A percentile compares a stretch with the other conserved stretches of the same genome.
Evolutionary conservation across 352 stramenopile genomes (phyloP).

Genomic region (Phytophthora constricta): DNA sequence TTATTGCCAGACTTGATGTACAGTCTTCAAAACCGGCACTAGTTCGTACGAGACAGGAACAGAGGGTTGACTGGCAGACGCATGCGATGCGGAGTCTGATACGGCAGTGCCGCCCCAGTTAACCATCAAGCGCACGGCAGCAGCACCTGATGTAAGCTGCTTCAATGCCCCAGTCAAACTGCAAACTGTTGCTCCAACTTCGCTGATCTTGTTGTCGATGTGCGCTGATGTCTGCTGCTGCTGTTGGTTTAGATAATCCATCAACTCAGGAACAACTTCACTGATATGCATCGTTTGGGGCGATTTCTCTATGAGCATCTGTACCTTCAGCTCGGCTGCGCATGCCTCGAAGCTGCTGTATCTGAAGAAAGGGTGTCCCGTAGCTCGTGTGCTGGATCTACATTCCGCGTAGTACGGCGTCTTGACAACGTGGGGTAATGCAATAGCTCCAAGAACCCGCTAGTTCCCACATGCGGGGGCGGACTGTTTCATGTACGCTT

Average conservation of each 20-base stretch:
- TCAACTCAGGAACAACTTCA: constrained; percentile 13
- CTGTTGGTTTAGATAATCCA: constrained; percentile 15
- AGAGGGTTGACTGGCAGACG: too few species aligned
- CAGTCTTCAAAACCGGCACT: too few species aligned
- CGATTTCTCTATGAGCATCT: constrained; percentile 9
- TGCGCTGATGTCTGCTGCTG: constrained; percentile 3
- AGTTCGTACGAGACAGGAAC: too few species aligned
- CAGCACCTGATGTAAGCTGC: too few species aligned
- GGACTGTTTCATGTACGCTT: not conserved
- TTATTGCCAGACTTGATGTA: too few species aligned
- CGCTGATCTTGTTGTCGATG: constrained; percentile 6
- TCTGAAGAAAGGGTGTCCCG: not conserved
- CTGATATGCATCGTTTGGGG: not conserved
- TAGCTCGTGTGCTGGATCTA: not conserved
- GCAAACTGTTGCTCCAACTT: not conserved
- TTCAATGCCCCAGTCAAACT: constrained; percentile 3
- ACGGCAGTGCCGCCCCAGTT: too few species aligned
- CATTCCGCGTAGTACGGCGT: constrained; percentile 5
- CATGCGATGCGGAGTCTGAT: too few species aligned
- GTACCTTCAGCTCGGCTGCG: not conserved
- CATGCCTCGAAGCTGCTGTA: not conserved
- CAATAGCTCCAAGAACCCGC: constrained; percentile 4
- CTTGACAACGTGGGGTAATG: constrained; percentile 10
- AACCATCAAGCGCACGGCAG: too few species aligned
- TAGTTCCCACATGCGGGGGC: not conserved